Base-by-base conservation (phyloP, 129 eudicot species). In the Calendula officinalis region DNA sequence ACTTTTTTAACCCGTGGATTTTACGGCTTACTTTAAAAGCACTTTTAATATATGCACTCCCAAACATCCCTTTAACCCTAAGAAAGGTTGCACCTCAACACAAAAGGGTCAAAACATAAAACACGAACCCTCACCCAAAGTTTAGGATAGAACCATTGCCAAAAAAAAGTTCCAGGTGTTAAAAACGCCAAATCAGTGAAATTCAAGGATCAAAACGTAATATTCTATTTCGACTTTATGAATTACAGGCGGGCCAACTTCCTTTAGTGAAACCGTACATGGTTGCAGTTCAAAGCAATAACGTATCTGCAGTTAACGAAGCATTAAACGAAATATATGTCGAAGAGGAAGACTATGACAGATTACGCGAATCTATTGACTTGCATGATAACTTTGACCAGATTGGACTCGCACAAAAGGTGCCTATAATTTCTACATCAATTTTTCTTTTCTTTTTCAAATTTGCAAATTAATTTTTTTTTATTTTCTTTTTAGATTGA, bases 391-490 rank as follows among this genome's bases (percentile, higher is more conserved):
- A 74, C 90, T 94, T 94, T 74, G 99, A 94, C 73, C 99, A 85
- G 71, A 94, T 94, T 42, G 97, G 99, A 27, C 99, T 94, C 72
- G 99, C 99, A 68, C 99, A 94, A 75, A 94, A 94, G 99, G 99
- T 91, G 30, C 75, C 44, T 54, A 11, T 66, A 36, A 30, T 9
- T 47, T 47, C 43, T 14, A 2, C 7, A 4, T 43, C 36, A 14
- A 0, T 41, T 45, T 36, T 10, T 3, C 3, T n/a, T 27, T 65
- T 2, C 8, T 44, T 32, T 35, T 53, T 53, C 39, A 7, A 9
- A 10, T 41, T 8, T 60, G 36, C n/a, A 48, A 56, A 22, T 68
- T 38, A 27, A 12, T 52, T 22, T 14, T 39, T 33, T 13, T 59
- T 8, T 32, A 10, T 27, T 33, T 57, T 79, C 56, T 22, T 22